A percentile compares a stretch with the other conserved stretches of the same genome.
These are phyloP conservation scores for Ormosia emarginata DNA, from an alignment of 306 rosid species.

Conservation along the genomic window DNA sequence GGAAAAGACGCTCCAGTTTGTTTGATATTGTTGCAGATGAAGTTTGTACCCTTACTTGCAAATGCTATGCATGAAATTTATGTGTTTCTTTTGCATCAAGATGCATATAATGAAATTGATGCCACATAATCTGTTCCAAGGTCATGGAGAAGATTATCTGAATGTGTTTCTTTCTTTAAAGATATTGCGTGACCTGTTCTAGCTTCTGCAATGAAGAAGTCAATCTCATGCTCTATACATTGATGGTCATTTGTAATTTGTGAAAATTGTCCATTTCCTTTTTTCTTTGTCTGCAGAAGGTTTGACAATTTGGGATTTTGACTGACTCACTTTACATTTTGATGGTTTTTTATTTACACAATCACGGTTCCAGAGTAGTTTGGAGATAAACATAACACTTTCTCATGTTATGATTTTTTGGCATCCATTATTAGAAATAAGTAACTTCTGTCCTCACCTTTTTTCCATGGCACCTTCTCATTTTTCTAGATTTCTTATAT, in stretches of 20 bases:
- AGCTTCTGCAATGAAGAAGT: not conserved
- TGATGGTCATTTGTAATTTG: not conserved
- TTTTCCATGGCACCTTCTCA: not conserved
- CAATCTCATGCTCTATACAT: not conserved
- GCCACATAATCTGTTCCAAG: not conserved
- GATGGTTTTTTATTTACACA: not conserved
- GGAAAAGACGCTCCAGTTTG: slow-evolving; percentile 95
- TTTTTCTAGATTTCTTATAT: slow-evolving; percentile 6
- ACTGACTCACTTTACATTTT: not conserved
- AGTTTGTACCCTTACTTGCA: slow-evolving; percentile 53
- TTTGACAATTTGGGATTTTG: not conserved
- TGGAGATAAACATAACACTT: not conserved
- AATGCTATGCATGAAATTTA: not conserved
- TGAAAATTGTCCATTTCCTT: not conserved
- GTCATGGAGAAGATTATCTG: slow-evolving; percentile 10
- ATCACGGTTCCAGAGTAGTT: not conserved
- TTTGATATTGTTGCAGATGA: slow-evolving; percentile 92
- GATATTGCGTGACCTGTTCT: not conserved
- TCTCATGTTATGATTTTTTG: not conserved
- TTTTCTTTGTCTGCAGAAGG: not conserved
- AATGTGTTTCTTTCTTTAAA: slow-evolving; percentile 20
- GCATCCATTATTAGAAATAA: not conserved
- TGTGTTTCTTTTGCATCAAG: not conserved
- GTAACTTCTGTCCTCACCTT: not conserved
- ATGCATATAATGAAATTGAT: not conserved